Percentiles rank a stretch among this genome's conserved stretches.
Conservation (phyloP, 2,329 filamentous ascomycete genomes). For the Cladosporium sp. region DNA sequence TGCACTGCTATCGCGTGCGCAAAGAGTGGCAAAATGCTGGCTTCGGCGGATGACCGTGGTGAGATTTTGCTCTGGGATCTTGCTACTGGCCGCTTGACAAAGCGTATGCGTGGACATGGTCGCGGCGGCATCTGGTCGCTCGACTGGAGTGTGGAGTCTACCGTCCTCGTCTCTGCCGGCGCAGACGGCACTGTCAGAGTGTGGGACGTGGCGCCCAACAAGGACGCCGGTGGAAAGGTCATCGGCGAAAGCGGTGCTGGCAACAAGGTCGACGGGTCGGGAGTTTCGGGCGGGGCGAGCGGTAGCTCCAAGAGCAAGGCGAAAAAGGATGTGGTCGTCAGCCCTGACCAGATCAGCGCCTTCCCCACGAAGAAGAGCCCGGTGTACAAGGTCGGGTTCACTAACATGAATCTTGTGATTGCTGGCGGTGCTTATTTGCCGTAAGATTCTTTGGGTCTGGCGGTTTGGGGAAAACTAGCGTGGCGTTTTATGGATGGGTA, state of each 20-base stretch:
- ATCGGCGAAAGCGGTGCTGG: slow-evolving; percentile 46
- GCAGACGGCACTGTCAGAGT: slow-evolving; percentile 89
- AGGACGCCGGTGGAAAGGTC: slow-evolving; percentile 42
- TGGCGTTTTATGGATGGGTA: slow-evolving; percentile 6
- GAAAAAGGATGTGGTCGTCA: slow-evolving; percentile 84
- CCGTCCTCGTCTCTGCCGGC: slow-evolving; percentile 81
- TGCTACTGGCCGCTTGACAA: slow-evolving; percentile 76
- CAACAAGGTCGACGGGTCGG: slow-evolving; percentile 47
- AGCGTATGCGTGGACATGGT: slow-evolving; percentile 89
- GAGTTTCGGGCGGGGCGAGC: slow-evolving; percentile 28
- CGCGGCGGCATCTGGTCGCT: slow-evolving; percentile 93
- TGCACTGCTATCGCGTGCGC: slow-evolving; percentile 82
- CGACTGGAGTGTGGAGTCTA: slow-evolving; percentile 90
- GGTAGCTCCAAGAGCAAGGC: slow-evolving; percentile 57
- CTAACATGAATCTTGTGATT: slow-evolving; percentile 89
- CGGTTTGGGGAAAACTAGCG: slow-evolving; percentile 4
- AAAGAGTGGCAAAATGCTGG: slow-evolving; percentile 84
- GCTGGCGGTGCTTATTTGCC: slow-evolving; percentile 71
- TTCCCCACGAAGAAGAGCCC: slow-evolving; percentile 97
- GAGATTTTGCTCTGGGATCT: slow-evolving; percentile 96
- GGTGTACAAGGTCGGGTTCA: slow-evolving; percentile 89
- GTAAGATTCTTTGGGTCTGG: slow-evolving; percentile 14
- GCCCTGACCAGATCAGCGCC: slow-evolving; percentile 87
- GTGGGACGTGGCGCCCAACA: slow-evolving; percentile 75
- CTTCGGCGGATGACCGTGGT: slow-evolving; percentile 81